phyloP scores from a whole-genome alignment of 2,329 filamentous ascomycete species.

The Aspergillus novofumigatus region DNA sequence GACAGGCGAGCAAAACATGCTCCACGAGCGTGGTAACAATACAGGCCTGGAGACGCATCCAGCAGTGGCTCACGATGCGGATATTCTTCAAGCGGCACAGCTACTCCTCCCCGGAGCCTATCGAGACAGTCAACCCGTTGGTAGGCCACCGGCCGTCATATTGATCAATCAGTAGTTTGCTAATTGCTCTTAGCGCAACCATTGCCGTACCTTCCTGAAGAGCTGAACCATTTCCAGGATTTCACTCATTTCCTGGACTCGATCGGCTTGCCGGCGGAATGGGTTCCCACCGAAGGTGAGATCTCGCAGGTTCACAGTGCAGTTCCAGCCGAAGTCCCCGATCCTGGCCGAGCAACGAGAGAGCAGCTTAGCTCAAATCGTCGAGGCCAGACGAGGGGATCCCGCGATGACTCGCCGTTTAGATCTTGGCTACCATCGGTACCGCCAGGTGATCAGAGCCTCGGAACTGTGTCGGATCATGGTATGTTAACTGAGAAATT shows the following conservation, averaged over 20 bases:
- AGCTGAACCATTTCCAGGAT: constrained; percentile 33
- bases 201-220: constrained; percentile 28
- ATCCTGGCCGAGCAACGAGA: constrained; percentile 12
- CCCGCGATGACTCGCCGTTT: constrained; percentile 30
- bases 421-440: constrained; percentile 32
- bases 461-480: constrained; percentile 29
- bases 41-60: constrained; percentile 16
- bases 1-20: constrained; percentile 19
- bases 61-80: constrained; percentile 27
- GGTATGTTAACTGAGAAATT: constrained; percentile 14
- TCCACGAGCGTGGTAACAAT: constrained; percentile 13
- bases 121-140: constrained; percentile 15
- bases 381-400: constrained; percentile 17
- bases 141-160: not conserved
- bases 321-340: constrained; percentile 20
- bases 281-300: constrained; percentile 26
- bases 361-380: constrained; percentile 18
- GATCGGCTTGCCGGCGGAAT: constrained; percentile 32
- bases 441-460: constrained; percentile 28
- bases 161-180: not conserved
- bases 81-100: constrained; percentile 38
- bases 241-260: constrained; percentile 35
- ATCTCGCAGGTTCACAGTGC: constrained; percentile 23
- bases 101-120: constrained; percentile 30
- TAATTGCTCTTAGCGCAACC: constrained; percentile 19